phyloP scores from a whole-genome alignment of 2,329 filamentous ascomycete species.

The Ophiocordyceps camponoti-floridani region DNA sequence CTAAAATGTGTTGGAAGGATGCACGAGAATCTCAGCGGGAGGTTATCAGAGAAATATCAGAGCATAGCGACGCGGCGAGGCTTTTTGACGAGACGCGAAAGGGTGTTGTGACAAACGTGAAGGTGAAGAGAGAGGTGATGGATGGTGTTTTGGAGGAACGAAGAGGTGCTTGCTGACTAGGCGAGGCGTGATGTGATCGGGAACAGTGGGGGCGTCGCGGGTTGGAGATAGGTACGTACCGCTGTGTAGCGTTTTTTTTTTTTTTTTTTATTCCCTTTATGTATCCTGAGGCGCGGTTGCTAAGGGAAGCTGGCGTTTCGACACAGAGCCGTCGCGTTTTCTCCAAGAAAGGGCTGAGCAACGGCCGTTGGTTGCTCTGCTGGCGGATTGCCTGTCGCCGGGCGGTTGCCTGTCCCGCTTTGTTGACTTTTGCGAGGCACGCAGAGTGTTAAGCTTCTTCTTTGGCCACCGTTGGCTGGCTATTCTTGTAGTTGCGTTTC shows the following conservation, averaged over 20 bases:
- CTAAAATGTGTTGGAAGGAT: conserved; percentile 9
- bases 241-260: background rate
- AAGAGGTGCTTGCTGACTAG: conserved; percentile 21
- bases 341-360: background rate
- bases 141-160: conserved; percentile 18
- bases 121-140: conserved; percentile 10
- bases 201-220: conserved; percentile 6
- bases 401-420: background rate
- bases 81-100: background rate
- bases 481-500: background rate
- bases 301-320: background rate
- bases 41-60: too few species aligned
- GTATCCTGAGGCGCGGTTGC: conserved; percentile 2
- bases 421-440: background rate
- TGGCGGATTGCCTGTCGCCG: background rate
- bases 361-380: background rate
- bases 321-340: background rate
- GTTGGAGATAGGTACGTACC: conserved; percentile 5
- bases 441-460: background rate
- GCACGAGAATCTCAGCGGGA: background rate
- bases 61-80: background rate
- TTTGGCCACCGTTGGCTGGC: background rate
- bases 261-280: background rate
- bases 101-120: background rate
- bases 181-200: conserved; percentile 12